Evolutionary conservation across 176 grass and related monocot species (phyloP), one percentile per base, ranked within the genome.

Genomic region (Olyra latifolia): DNA sequence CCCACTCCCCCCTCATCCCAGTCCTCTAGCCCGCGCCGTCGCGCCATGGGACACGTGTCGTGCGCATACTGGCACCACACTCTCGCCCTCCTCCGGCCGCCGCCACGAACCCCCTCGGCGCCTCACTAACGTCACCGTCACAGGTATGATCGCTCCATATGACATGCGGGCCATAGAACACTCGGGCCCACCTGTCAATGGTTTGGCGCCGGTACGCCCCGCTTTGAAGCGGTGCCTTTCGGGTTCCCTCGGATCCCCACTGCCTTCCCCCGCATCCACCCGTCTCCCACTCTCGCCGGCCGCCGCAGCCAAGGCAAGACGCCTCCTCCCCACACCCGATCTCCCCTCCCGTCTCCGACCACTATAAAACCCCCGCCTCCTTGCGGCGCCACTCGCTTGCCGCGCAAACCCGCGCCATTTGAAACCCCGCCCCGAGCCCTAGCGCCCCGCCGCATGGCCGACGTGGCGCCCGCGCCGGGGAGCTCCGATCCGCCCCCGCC

Each of bases 291-390:
- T 71, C 77, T 76, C 87, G 72, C 87, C 87, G 87, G 87, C 87
- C 40, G 82, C 87, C 87, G 87, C 87, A 89, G 78, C 72, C 64
- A 82, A 58, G 87, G 87, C 87, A 89, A 89, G 87, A 81, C 64
- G 70, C 56, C 77, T 56, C 87, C 71, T 81, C 82, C 77, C 82
- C 87, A 85, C 87, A 89, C 72, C 82, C 71, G 87, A 85, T 89
- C 87, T 89, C 69, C 76, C 29, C 53, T 70, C 23, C 69, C 68
- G 40, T 69, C 83, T 79, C 75, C 83, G 75, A 72, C 72, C 83
- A 49, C 66, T 32, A 79, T 76, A 76, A 63, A 78, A 85, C 41
- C 45, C 74, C 74, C 82, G 14, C 65, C 38, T 9, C 66, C 19
- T 15, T 12, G n/a, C 22, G 24, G 17, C 22, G 12, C 5, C n/a